Base-by-base conservation (phyloP, 2,329 filamentous ascomycete species). In the Berkeleyomyces basicola region DNA sequence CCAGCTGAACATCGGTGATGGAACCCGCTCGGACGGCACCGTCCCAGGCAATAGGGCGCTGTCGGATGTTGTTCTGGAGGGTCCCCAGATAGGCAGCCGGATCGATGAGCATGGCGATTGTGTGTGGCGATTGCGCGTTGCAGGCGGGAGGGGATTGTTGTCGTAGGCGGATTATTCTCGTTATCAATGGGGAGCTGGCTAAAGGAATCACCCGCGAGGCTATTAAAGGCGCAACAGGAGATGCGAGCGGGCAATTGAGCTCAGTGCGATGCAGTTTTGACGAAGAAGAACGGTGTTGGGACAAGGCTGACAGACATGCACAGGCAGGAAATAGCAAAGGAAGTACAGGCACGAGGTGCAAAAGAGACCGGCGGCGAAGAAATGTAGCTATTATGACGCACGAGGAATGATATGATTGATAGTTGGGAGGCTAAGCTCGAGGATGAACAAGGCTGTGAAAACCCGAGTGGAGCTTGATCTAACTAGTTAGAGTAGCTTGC, bases 1-100 rank as follows among this genome's bases (percentile, higher is more conserved):
- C 88, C 69, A 96, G 83, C 75, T 99, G 92, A 68, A 88, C 86
- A 68, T 97, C 92, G 64, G 88, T 95, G 75, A 99, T 88, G 71
- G 90, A 93, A 74, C 91, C 90, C 69, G 90, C 90, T 74, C 93
- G 84, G 68, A 95, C 90, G 70, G 92, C 91, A 70, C 92, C 92
- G 75, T 97, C 92, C 93, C 93, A 99, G 64, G 92, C 91, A 75
- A 99, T 96, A 67, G 91, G 91, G 68, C 93, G 84, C 71, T 89
- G 87, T 72, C 93, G 89, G 73, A 97, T 96, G 79, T 97, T 97
- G 82, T 89, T 95, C 78, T 96, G 91, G 68, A 96, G 82, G 68
- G 90, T 92, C 72, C 77, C 76, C 64, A 84, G 84, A 75, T 96
- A 96, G 65, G 88, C 88, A 65, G 91, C 91, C 68, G 90, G 87